Percentiles rank a stretch among this genome's conserved stretches.
These are phyloP conservation scores for Babesia gibsoni DNA, from an alignment of 169 alveolate genomes.

Conservation along the genomic window DNA sequence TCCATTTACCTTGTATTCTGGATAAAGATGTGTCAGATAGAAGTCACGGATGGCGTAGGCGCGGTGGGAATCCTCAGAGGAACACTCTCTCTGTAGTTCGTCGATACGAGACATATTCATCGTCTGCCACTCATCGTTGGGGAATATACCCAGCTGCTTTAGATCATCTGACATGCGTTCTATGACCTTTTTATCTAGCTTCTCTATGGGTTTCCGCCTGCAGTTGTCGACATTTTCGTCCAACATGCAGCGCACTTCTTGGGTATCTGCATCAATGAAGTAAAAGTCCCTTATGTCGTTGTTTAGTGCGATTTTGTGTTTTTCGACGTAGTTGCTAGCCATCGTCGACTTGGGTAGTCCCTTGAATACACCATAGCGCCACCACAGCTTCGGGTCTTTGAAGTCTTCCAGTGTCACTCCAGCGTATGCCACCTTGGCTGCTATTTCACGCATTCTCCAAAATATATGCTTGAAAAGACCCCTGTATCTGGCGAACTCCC, in stretches of 20 bases:
- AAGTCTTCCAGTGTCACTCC: conserved; percentile 55
- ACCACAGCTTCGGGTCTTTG: conserved; percentile 51
- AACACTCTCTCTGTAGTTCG: conserved; percentile 44
- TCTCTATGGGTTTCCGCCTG: background rate
- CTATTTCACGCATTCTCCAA: conserved; percentile 40
- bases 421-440: conserved; percentile 33
- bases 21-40: conserved; percentile 31
- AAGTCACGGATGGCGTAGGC: conserved; percentile 62
- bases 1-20: conserved; percentile 29
- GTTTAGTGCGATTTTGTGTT: conserved; percentile 52
- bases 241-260: conserved; percentile 11
- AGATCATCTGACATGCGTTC: conserved; percentile 39
- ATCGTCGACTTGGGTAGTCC: conserved; percentile 43
- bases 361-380: conserved; percentile 61
- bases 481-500: conserved; percentile 42
- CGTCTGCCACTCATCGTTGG: conserved; percentile 24
- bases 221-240: conserved; percentile 1
- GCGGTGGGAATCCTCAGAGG: conserved; percentile 43
- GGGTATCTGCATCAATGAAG: conserved; percentile 36
- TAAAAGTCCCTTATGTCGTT: conserved; percentile 37
- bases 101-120: conserved; percentile 48
- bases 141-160: conserved; percentile 28
- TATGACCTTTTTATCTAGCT: conserved; percentile 5
- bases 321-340: conserved; percentile 48
- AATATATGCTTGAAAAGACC: conserved; percentile 37